These are phyloP conservation scores for Lepidium campestre DNA, from an alignment of 441 rosid genomes.

Conservation along the genomic window DNA sequence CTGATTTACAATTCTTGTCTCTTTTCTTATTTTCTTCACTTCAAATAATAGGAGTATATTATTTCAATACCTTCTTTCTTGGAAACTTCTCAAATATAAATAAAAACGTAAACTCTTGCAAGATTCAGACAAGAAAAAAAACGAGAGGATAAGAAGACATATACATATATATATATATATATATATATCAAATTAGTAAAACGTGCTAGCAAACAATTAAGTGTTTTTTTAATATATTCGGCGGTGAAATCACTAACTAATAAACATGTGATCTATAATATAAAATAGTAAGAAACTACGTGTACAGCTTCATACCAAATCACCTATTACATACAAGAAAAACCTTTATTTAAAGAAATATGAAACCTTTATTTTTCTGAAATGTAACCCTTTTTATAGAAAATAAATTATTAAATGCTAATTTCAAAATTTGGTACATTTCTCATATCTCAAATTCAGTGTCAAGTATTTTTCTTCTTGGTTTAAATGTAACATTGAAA, in stretches of 20 bases:
- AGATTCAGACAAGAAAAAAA: neutral
- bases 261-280: neutral
- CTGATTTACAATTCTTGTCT: conserved; percentile 1
- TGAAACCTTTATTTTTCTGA: neutral
- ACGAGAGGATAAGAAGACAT: neutral
- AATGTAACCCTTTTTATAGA: neutral
- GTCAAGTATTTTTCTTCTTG: neutral
- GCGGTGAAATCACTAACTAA: neutral
- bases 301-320: neutral
- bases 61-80: conserved; percentile 6
- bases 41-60: neutral
- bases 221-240: neutral
- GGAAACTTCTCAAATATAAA: conserved; percentile 11
- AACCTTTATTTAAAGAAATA: neutral
- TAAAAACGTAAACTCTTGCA: neutral
- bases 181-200: neutral
- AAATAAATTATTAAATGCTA: neutral
- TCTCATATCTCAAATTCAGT: neutral
- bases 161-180: too few species aligned
- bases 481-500: neutral
- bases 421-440: neutral
- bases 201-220: neutral
- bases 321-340: neutral
- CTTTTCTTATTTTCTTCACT: neutral
- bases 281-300: neutral